Base-by-base conservation (phyloP, 1,284 basidiomycete species). In the Somion occarium region DNA sequence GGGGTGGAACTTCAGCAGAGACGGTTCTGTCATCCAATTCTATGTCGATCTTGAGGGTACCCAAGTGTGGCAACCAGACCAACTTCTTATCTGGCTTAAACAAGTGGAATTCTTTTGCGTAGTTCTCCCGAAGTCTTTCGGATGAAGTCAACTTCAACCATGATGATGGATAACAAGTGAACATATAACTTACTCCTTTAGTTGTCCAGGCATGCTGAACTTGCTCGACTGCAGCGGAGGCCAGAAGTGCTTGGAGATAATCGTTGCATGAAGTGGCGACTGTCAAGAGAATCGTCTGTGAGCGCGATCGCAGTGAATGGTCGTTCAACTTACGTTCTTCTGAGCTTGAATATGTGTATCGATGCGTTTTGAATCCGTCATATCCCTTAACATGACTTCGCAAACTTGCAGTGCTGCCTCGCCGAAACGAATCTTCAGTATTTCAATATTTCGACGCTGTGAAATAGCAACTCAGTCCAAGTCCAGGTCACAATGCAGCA, bases 311-410 rank as follows among this genome's bases (percentile, higher is more conserved):
- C 7, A 59, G 20, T 42, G 19, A 49, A 49, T 43, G 45, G 22
- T 22, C 12, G 15, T 11, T 46, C n/a, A 9, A 48, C 66, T 80
- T 57, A 91, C 91, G 44, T 72, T 53, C 47, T 78, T 77, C 60
- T 88, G 83, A 0, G 83, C 77, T 60, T 95, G 91, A 3, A 97
- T 82, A 65, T 88, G 86, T 24, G 82, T 80, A 64, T 98, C 89
- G 48, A 87, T 90, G 38, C 92, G 80, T 60, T 86, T 88, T 38
- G 94, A 96, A 65, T 97, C 93, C 4, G 91, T 87, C 82, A 98
- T 89, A 67, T 98, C 94, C 62, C 86, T 89, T 62, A 98, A 71
- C 94, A 98, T 98, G 53, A 98, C 93, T 64, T 98, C 94, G 73
- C 93, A 96, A 1, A 93, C 88, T 64, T 94, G 91, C 54, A 98